Percentiles rank a stretch among this genome's conserved stretches.
Conservation (phyloP, 805 yeast genomes). For the Suhomyces pyralidae region DNA sequence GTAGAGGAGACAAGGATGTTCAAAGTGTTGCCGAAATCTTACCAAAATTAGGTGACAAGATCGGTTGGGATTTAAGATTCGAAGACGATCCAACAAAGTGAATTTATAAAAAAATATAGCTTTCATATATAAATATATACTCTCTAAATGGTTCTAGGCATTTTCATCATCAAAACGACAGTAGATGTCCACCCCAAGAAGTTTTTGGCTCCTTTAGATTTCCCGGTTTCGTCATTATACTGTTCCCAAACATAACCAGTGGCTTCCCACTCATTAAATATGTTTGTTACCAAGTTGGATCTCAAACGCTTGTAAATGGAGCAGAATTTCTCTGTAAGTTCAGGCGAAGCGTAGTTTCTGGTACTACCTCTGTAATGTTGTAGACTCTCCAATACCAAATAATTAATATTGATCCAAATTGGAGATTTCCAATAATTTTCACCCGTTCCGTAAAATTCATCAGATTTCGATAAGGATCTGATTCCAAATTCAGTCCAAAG, state of each 20-base stretch:
- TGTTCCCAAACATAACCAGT: slow-evolving; percentile 92
- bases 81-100: slow-evolving; percentile 48
- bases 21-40: slow-evolving; percentile 94
- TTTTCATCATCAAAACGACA: slow-evolving; percentile 74
- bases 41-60: slow-evolving; percentile 84
- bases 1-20: slow-evolving; percentile 99
- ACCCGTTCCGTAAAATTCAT: slow-evolving; percentile 62
- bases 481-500: slow-evolving; percentile 80
- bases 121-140: neutral
- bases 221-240: slow-evolving; percentile 74
- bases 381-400: slow-evolving; percentile 70
- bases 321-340: slow-evolving; percentile 35
- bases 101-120: neutral
- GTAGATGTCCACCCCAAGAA: slow-evolving; percentile 94
- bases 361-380: slow-evolving; percentile 46
- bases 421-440: slow-evolving; percentile 98
- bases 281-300: slow-evolving; percentile 62
- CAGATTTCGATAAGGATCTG: slow-evolving; percentile 71
- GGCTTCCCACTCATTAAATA: slow-evolving; percentile 61
- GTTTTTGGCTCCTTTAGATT: slow-evolving; percentile 77
- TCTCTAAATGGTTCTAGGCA: slow-evolving; percentile 51
- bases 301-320: slow-evolving; percentile 57
- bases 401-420: slow-evolving; percentile 90
- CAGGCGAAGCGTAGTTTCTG: slow-evolving; percentile 25
- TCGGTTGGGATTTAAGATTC: slow-evolving; percentile 95